Base-by-base conservation (phyloP, 331 rosid species). In the Acacia pycnantha region DNA sequence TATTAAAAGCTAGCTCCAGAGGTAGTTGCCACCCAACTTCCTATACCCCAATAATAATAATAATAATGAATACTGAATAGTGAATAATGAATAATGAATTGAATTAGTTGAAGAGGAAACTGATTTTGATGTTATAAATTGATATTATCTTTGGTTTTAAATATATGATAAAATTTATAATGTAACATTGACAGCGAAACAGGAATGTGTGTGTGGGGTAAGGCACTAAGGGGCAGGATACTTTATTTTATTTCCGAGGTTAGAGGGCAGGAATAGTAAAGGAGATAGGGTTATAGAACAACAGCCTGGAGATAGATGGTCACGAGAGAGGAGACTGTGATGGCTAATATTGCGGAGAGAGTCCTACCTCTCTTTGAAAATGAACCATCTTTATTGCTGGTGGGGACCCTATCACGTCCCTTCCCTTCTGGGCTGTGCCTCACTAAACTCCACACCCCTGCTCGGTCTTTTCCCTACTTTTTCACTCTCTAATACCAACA, bases 371-470 rank as follows among this genome's bases (percentile, higher is more conserved):
- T 85, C 86, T 77, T 66, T 70, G 79, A 87, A 87, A 19, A 81
- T 78, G 80, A 82, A 65, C 41, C 44, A 69, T 80, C 87, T 88
- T 86, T 65, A 87, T 73, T 66, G 83, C 71, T 15, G 12, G 86
- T 54, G 88, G 95, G 95, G 93, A 67, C 90, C 93, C 11, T 21
- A 2, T 14, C 51, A 11, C 79, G 82, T 81, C 79, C 72, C 65
- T 67, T 80, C 79, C 8, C 46, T 54, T 73, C 78, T 26, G 40
- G 21, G 2, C 51, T 15, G 24, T 66, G 73, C 82, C 54, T 83
- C 65, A 70, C 79, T 48, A 87, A 53, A 74, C 37, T 84, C 86
- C 86, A 79, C 54, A 71, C 19, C 2, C 7, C 54, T 4, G 41
- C n/a, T 26, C 33, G 59, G 27, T 76, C 83, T 24, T 66, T 16